Evolutionary conservation across 345 rosid genomes (phyloP), one percentile per base, ranked within the genome.

Genomic region (Dimocarpus longan): DNA sequence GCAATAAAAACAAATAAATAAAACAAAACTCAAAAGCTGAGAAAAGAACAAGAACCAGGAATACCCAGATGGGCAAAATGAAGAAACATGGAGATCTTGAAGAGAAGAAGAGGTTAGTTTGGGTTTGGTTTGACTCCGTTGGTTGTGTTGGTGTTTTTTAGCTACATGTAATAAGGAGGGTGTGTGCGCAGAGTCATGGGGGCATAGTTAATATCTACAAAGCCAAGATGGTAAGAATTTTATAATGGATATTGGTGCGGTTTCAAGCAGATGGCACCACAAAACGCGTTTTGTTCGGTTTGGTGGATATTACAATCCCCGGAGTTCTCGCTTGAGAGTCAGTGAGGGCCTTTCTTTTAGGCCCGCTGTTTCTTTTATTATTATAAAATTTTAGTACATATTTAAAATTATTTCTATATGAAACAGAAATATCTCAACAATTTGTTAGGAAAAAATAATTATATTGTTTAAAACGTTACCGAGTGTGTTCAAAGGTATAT

Each of bases 21-120:
- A 32, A 12, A 65, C 15, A 56, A 24, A 77, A 44, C 66, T n/a
- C 7, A 11, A 28, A 78, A 39, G 52, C 43, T 39, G 66, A 70
- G 57, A 65, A 12, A 54, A 39, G 21, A 48, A 8, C 0, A 63
- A 6, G 9, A 77, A 48, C n/a, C 10, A 37, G 37, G 18, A 15
- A 37, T 67, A 74, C 83, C 82, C 85, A 66, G 43, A 40, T 62
- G 69, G 50, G 72, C 10, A 42, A 79, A 79, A 62, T 15, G 76
- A 77, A 52, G 72, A 57, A 10, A 83, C 32, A 70, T n/a, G 0
- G 70, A 21, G 70, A 85, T 40, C 75, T 72, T 65, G 40, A n/a
- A 66, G 66, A 39, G 68, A 48, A 19, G 48, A 62, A 0, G 12
- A 37, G 5, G 22, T 64, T 28, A 13, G 44, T 8, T 66, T 65